A percentile compares a stretch with the other conserved stretches of the same genome.
Conservation (phyloP, 2,329 filamentous ascomycete species). For the Scytalidium lignicola region DNA sequence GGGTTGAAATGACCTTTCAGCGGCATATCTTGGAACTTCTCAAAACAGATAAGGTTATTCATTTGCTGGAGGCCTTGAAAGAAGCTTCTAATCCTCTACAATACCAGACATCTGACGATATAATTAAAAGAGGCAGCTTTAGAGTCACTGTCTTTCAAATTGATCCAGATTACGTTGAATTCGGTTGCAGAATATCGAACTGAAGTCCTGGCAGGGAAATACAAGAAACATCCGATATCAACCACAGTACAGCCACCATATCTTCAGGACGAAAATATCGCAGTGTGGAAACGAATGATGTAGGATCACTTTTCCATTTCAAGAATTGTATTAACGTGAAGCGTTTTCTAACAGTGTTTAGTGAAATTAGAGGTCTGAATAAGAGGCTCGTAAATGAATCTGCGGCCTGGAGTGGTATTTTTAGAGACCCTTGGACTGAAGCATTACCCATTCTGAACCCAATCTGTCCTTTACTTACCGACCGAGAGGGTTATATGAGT, state of each 20-base stretch:
- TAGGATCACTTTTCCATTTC: not conserved
- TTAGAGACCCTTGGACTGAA: conserved; percentile 7
- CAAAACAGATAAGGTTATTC: conserved; percentile 3
- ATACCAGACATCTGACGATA: conserved; percentile 1
- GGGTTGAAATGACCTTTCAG: conserved; percentile 9
- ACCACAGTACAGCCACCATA: not conserved
- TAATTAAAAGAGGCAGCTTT: conserved; percentile 6
- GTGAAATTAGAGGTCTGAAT: conserved; percentile 4
- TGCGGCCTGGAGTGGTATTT: conserved; percentile 6
- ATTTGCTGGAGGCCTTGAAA: conserved; percentile 3
- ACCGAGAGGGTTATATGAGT: conserved; percentile 1
- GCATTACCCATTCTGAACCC: conserved; percentile 6
- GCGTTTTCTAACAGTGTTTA: not conserved
- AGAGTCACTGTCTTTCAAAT: conserved; percentile 7
- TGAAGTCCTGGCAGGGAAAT: conserved; percentile 4
- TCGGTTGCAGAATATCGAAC: conserved; percentile 5
- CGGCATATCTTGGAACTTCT: conserved; percentile 7
- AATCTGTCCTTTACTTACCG: conserved; percentile 5
- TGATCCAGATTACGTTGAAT: conserved; percentile 7
- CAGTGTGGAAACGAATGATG: conserved; percentile 7
- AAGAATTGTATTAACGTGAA: not conserved
- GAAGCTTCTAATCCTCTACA: conserved; percentile 2
- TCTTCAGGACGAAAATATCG: not conserved
- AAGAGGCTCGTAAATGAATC: conserved; percentile 6
- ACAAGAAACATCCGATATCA: conserved; percentile 3